Evolutionary conservation across 1,284 basidiomycete genomes (phyloP), one percentile per base, ranked within the genome.

Genomic region (Leccinum pachyderme): DNA sequence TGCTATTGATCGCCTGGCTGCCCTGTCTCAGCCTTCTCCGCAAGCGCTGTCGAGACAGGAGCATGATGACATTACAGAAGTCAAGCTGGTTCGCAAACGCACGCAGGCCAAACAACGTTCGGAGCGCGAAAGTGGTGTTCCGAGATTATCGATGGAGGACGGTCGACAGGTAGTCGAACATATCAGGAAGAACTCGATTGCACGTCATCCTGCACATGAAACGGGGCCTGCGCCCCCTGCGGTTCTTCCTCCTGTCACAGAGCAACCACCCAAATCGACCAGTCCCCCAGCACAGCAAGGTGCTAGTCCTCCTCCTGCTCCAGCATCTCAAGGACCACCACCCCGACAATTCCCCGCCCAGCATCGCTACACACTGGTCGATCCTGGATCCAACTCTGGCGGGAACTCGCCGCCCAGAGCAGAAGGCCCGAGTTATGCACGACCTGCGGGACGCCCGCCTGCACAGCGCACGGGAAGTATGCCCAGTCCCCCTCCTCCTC

Each of bases 71-170:
- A 81, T 93, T 56, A 87, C 93, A 12, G 87, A 94, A 64, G 75
- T 75, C 39, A 93, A 87, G 59, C 82, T 98, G 35, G 87, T 95
- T 9, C 79, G 94, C 4, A 89, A 86, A 59, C 83, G 91, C 13
- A 95, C 94, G 0, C 85, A 87, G 63, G 94, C 94, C 3, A 84
- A 86, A 62, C 77, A 84, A 64, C 77, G 86, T 18, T 86, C 88
- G 18, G 85, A 89, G 44, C 78, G 74, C 22, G 61, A 64, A 29
- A 37, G 57, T 8, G 52, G 63, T 7, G 48, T 50, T 1, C 49
- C 56, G 57, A 71, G 62, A 25, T 25, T 56, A 7, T 63, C 64
- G 3, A 8, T 71, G 37, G 58, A 65, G 7, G 61, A 71, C 13
- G 49, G 55, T 2, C 59, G 51, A 22, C 61, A 70, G 22, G 72